A percentile compares a stretch with the other conserved stretches of the same genome.
Evolutionary conservation across 805 yeast genomes (phyloP).

Genomic region (Saccharomycopsis guyanensis): DNA sequence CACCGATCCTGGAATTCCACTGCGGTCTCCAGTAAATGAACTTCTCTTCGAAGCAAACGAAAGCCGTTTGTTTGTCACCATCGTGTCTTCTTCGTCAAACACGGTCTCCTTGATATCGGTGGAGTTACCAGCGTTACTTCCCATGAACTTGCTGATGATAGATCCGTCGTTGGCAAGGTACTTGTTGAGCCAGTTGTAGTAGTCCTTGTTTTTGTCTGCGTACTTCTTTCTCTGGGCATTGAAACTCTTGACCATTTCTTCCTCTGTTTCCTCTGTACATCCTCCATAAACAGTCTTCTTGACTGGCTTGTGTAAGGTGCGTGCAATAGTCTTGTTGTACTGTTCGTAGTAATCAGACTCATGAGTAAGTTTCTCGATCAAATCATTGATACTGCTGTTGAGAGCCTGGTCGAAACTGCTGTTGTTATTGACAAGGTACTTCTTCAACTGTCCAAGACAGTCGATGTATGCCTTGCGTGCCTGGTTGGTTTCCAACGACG

Average conservation of each 20-base stretch:
- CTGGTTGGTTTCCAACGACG: conserved; percentile 4
- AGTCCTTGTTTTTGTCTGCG: conserved; percentile 15
- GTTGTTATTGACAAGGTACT: conserved; percentile 13
- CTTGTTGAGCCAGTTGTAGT: conserved; percentile 17
- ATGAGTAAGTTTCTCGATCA: conserved; percentile 2
- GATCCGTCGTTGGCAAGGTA: conserved; percentile 10
- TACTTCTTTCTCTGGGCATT: conserved; percentile 8
- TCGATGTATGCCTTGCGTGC: conserved; percentile 12
- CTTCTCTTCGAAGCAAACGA: conserved; percentile 12
- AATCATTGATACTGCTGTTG: conserved; percentile 4
- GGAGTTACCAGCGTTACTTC: neutral
- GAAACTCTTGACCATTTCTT: conserved; percentile 2
- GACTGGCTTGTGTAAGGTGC: conserved; percentile 6
- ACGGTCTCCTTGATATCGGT: conserved; percentile 1
- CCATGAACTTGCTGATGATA: conserved; percentile 5
- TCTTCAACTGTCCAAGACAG: conserved; percentile 11
- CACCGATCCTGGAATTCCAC: neutral
- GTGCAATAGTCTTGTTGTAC: conserved; percentile 2
- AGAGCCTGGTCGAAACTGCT: conserved; percentile 7
- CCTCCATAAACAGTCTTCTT: neutral
- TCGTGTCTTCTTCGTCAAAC: conserved; percentile 5
- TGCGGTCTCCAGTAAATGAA: conserved; percentile 1
- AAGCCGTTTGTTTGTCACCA: conserved; percentile 5
- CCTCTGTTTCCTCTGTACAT: conserved; percentile 1
- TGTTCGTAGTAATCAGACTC: conserved; percentile 10